Evolutionary conservation across 2,329 filamentous ascomycete genomes (phyloP).

Genomic region (Fusarium cyanostomum): DNA sequence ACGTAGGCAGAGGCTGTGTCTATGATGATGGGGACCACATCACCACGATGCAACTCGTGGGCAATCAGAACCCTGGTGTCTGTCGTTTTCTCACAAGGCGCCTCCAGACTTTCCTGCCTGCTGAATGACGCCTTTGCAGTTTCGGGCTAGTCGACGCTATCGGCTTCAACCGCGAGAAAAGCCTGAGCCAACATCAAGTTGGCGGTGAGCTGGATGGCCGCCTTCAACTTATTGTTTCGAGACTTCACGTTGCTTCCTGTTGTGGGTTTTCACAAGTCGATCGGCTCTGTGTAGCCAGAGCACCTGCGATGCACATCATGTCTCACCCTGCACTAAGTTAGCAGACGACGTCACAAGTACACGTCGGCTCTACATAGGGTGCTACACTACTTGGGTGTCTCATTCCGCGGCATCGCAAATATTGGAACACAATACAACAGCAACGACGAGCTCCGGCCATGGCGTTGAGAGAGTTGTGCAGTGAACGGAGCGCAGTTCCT

Average conservation of each 20-base stretch:
- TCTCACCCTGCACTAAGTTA: background rate
- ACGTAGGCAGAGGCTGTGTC: background rate
- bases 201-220: background rate
- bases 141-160: background rate
- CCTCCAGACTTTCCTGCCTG: background rate
- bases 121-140: background rate
- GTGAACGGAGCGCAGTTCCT: background rate
- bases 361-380: background rate
- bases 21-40: background rate
- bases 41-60: background rate
- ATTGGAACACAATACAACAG: too few relatives aligned
- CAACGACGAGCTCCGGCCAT: background rate
- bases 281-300: background rate
- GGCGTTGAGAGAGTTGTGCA: background rate
- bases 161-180: background rate
- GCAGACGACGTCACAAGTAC: background rate
- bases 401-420: background rate
- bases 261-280: constrained; percentile 9
- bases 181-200: background rate
- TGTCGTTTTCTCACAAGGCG: background rate
- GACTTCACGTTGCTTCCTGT: background rate
- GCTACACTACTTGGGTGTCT: background rate
- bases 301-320: background rate
- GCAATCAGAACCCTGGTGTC: background rate
- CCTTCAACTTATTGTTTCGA: background rate